A percentile compares a stretch with the other conserved stretches of the same genome.
Evolutionary conservation across 2,329 filamentous ascomycete genomes (phyloP).

Genomic region (Arthrobotrys sphaeroides): DNA sequence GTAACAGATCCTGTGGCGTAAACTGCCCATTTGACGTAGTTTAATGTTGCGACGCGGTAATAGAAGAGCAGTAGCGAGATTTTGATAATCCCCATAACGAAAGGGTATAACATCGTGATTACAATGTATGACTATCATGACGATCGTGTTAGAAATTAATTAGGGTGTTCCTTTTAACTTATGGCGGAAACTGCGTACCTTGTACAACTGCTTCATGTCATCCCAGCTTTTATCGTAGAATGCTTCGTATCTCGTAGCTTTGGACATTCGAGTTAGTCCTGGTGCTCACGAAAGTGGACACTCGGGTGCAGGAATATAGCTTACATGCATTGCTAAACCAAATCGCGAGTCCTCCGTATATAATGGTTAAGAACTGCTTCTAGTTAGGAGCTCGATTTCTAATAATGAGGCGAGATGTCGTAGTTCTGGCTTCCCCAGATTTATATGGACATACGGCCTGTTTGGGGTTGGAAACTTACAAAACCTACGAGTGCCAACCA

Average conservation of each 20-base stretch:
- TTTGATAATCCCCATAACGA: slow-evolving; percentile 20
- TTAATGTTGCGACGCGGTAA: slow-evolving; percentile 13
- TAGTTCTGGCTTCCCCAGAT: too few species aligned
- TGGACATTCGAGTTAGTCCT: not conserved
- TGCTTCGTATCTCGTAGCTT: not conserved
- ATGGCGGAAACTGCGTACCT: not conserved
- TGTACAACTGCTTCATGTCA: not conserved
- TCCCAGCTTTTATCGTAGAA: slow-evolving; percentile 27
- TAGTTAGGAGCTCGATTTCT: too few species aligned
- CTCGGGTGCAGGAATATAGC: not conserved
- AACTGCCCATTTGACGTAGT: slow-evolving; percentile 8
- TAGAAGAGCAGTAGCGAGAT: slow-evolving; percentile 34
- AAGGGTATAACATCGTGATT: slow-evolving; percentile 19
- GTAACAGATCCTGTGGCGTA: not conserved
- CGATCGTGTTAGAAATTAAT: not conserved
- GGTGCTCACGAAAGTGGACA: not conserved
- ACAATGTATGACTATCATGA: slow-evolving; percentile 5
- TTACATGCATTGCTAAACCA: slow-evolving; percentile 20
- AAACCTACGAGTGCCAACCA: slow-evolving; percentile 3
- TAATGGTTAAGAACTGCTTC: slow-evolving; percentile 17
- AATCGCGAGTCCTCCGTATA: slow-evolving; percentile 11
- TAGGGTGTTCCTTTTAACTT: not conserved
- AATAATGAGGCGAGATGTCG: too few species aligned
- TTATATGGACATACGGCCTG: not conserved
- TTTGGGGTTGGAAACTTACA: slow-evolving; percentile 14